A percentile compares a stretch with the other conserved stretches of the same genome.
phyloP scores from a whole-genome alignment of 1,284 basidiomycete genomes.

The Phaffia rhodozyma region DNA sequence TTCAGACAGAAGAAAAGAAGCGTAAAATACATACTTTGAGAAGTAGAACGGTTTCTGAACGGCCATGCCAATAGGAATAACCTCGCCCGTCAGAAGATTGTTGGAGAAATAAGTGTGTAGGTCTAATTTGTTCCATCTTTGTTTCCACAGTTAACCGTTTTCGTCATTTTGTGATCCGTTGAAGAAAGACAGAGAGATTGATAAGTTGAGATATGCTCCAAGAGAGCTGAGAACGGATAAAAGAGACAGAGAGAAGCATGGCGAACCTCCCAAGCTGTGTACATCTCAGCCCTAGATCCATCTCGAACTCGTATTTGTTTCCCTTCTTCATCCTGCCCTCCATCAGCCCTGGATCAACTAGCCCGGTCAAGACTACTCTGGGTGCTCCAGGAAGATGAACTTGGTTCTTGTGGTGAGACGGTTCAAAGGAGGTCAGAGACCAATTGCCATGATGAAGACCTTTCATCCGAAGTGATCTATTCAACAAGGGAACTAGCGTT shows the following conservation, averaged over 20 bases:
- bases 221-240: not conserved
- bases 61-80: slow-evolving; percentile 56
- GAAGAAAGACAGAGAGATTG: not conserved
- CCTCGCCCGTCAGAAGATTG: slow-evolving; percentile 61
- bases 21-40: slow-evolving; percentile 47
- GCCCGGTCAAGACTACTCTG: slow-evolving; percentile 46
- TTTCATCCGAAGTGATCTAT: slow-evolving; percentile 66
- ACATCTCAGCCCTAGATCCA: slow-evolving; percentile 66
- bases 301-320: slow-evolving; percentile 67
- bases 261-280: slow-evolving; percentile 53
- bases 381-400: not conserved
- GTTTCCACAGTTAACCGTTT: slow-evolving; percentile 5
- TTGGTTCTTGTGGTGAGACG: not conserved
- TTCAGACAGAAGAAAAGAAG: too few species aligned
- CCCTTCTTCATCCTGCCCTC: slow-evolving; percentile 10
- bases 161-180: not conserved
- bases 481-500: slow-evolving; percentile 62
- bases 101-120: slow-evolving; percentile 62
- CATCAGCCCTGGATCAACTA: slow-evolving; percentile 41
- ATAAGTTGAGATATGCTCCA: not conserved
- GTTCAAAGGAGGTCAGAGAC: slow-evolving; percentile 21
- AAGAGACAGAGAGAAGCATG: slow-evolving; percentile 18
- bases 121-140: slow-evolving; percentile 72
- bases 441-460: slow-evolving; percentile 39
- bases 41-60: slow-evolving; percentile 86